phyloP scores from a whole-genome alignment of 164 flowering plant species.

The Saururus chinensis region DNA sequence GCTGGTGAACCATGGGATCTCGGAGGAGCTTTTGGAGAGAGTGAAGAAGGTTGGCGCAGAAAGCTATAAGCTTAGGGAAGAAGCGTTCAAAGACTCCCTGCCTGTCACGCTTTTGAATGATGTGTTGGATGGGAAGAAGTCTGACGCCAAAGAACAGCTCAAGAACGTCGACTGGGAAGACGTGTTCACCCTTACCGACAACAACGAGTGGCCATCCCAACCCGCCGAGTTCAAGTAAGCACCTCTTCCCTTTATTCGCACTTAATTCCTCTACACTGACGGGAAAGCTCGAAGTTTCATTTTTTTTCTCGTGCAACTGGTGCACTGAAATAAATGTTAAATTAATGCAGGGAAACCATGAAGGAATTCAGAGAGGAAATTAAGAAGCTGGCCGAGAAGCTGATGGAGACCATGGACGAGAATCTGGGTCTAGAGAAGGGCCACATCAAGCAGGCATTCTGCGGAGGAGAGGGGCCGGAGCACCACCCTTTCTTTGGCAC shows the following conservation, averaged over 20 bases:
- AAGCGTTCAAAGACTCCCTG: slow-evolving; percentile 38
- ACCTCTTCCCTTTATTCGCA: slow-evolving; percentile 35
- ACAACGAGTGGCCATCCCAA: slow-evolving; percentile 57
- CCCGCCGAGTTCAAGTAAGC: slow-evolving; percentile 65
- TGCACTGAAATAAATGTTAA: too few relatives aligned
- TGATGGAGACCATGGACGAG: slow-evolving; percentile 86
- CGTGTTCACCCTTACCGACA: slow-evolving; percentile 50
- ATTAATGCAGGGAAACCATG: slow-evolving; percentile 67
- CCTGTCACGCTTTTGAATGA: slow-evolving; percentile 44
- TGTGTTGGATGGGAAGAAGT: slow-evolving; percentile 29
- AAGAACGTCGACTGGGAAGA: slow-evolving; percentile 72
- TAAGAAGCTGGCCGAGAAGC: slow-evolving; percentile 54
- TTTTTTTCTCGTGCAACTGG: too few relatives aligned
- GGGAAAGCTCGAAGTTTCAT: not conserved
- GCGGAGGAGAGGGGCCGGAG: slow-evolving; percentile 23
- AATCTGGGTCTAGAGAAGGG: slow-evolving; percentile 67
- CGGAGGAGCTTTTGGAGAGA: slow-evolving; percentile 66
- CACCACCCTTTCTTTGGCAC: slow-evolving; percentile 67
- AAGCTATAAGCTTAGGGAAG: slow-evolving; percentile 62
- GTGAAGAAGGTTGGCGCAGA: slow-evolving; percentile 63
- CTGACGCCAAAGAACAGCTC: slow-evolving; percentile 25
- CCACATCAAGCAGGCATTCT: slow-evolving; percentile 60
- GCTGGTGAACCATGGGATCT: slow-evolving; percentile 86
- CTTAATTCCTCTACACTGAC: slow-evolving; percentile 26
- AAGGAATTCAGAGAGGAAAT: slow-evolving; percentile 56